phyloP scores from a whole-genome alignment of 768 basidiomycete genomes.

The Epithele typhae region DNA sequence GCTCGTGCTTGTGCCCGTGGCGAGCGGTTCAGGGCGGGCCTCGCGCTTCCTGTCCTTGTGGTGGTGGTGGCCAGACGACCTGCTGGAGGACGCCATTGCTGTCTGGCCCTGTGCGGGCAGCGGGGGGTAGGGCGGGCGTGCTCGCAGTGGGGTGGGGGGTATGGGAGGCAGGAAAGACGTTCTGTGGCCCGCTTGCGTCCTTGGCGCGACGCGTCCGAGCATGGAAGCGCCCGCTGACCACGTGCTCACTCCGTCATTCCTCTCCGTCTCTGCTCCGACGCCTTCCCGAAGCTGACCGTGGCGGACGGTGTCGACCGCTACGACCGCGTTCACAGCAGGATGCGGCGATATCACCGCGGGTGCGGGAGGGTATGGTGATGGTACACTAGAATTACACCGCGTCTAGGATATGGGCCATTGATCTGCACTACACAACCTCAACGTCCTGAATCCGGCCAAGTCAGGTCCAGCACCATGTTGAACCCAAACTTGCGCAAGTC shows the following conservation, averaged over 20 bases:
- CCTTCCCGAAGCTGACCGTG: too few relatives aligned
- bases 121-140: not conserved
- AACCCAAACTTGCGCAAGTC: slow-evolving; percentile 73
- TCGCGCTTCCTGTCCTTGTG: slow-evolving; percentile 29
- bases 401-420: not conserved
- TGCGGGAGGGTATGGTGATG: not conserved
- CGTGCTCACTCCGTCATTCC: slow-evolving; percentile 14
- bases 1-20: slow-evolving; percentile 12
- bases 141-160: not conserved
- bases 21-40: slow-evolving; percentile 37
- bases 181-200: not conserved
- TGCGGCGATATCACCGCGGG: too few relatives aligned
- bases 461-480: slow-evolving; percentile 68
- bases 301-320: too few relatives aligned
- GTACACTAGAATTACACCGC: not conserved
- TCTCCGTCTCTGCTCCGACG: too few relatives aligned
- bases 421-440: not conserved
- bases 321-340: too few relatives aligned
- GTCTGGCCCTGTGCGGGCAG: slow-evolving; percentile 7
- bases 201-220: slow-evolving; percentile 16
- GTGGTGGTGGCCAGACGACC: slow-evolving; percentile 4
- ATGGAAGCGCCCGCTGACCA: slow-evolving; percentile 7
- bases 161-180: not conserved
- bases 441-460: slow-evolving; percentile 44
- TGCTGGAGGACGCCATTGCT: slow-evolving; percentile 24